phyloP scores from a whole-genome alignment of 2,329 filamentous ascomycete genomes.

The Fusarium staphyleae region DNA sequence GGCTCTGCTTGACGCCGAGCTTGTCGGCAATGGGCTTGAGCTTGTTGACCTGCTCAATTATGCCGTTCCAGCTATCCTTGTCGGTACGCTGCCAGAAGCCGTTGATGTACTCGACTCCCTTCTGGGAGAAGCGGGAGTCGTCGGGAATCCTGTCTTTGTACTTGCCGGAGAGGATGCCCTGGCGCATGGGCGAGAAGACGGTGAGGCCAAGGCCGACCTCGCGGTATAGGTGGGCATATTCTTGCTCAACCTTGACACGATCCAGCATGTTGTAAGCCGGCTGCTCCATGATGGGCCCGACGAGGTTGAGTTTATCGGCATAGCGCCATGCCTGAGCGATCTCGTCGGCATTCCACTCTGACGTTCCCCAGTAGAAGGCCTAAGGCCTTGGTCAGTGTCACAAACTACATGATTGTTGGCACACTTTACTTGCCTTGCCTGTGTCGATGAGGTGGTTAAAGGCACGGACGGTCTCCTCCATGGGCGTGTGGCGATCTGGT shows the following conservation, averaged over 20 bases:
- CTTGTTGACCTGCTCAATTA: slow-evolving; percentile 66
- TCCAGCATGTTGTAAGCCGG: slow-evolving; percentile 70
- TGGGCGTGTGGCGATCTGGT: slow-evolving; percentile 71
- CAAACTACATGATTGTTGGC: neutral
- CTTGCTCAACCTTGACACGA: slow-evolving; percentile 68
- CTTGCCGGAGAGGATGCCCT: slow-evolving; percentile 70
- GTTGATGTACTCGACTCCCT: slow-evolving; percentile 63
- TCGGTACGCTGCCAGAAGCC: slow-evolving; percentile 59
- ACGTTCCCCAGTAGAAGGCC: slow-evolving; percentile 75
- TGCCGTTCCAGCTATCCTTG: slow-evolving; percentile 60
- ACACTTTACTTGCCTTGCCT: slow-evolving; percentile 50
- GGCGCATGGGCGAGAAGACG: slow-evolving; percentile 65
- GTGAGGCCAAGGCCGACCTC: slow-evolving; percentile 68
- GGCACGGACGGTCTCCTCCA: slow-evolving; percentile 73
- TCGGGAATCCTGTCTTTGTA: slow-evolving; percentile 69
- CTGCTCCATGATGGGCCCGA: slow-evolving; percentile 72
- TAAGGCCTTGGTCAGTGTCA: slow-evolving; percentile 40
- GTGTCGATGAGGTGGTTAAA: slow-evolving; percentile 75
- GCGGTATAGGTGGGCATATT: slow-evolving; percentile 67
- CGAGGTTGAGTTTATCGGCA: slow-evolving; percentile 65
- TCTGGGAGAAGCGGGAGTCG: slow-evolving; percentile 64
- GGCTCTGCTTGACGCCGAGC: slow-evolving; percentile 64
- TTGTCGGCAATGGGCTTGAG: slow-evolving; percentile 69
- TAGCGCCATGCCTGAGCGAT: slow-evolving; percentile 68
- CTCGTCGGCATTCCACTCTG: slow-evolving; percentile 71